Percentiles rank a stretch among this genome's conserved stretches.
Conservation (phyloP, 2,329 filamentous ascomycete genomes). For the Remersonia thermophila region DNA sequence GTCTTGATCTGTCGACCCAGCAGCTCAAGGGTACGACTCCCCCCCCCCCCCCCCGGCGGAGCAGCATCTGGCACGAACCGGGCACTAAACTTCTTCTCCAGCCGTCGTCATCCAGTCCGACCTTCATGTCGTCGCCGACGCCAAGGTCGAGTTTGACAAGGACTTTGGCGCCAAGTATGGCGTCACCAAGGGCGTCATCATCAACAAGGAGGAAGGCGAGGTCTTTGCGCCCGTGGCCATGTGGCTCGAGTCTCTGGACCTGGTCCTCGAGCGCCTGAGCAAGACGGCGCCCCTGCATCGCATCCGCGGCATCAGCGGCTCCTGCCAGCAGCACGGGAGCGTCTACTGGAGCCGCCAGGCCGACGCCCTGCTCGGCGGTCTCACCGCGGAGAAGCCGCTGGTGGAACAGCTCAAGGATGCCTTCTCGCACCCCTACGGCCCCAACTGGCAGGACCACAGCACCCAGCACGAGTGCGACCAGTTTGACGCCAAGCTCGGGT, state of each 20-base stretch:
- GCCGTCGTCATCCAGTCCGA: slow-evolving; percentile 74
- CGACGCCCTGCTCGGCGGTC: slow-evolving; percentile 45
- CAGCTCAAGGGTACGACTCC: slow-evolving; percentile 68
- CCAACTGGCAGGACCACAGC: slow-evolving; percentile 97
- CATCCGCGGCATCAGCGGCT: slow-evolving; percentile 75
- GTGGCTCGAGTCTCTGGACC: slow-evolving; percentile 87
- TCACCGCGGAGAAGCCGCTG: slow-evolving; percentile 51
- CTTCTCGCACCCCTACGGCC: slow-evolving; percentile 76
- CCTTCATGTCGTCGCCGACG: slow-evolving; percentile 68
- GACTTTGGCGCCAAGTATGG: slow-evolving; percentile 64
- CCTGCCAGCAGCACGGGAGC: slow-evolving; percentile 95
- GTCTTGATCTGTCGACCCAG: slow-evolving; percentile 93
- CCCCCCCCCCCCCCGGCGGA: no score
- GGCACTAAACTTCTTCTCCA: slow-evolving; percentile 22
- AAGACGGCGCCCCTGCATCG: slow-evolving; percentile 59
- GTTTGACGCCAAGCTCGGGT: slow-evolving; percentile 65
- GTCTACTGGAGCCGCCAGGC: slow-evolving; percentile 78
- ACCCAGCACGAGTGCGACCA: slow-evolving; percentile 84
- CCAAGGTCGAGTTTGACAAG: slow-evolving; percentile 89
- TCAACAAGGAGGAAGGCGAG: slow-evolving; percentile 70
- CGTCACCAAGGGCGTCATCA: slow-evolving; percentile 77
- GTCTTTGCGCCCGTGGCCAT: slow-evolving; percentile 87
- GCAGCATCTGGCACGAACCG: background rate
- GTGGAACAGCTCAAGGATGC: slow-evolving; percentile 60
- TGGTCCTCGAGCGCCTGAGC: slow-evolving; percentile 63